These are phyloP conservation scores for Ceriops decandra DNA, from an alignment of 345 rosid species.

Conservation along the genomic window DNA sequence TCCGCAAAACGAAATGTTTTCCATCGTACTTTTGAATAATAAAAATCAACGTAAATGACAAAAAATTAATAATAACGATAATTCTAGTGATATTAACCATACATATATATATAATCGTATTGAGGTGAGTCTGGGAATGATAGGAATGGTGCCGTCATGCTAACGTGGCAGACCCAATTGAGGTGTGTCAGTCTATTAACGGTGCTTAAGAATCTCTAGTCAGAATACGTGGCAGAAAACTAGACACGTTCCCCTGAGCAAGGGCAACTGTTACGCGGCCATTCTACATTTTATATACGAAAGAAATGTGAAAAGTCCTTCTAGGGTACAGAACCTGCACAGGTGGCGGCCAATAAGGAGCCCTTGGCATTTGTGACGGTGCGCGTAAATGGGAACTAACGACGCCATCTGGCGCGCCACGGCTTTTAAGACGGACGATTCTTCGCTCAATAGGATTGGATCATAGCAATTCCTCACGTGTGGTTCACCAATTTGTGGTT, in stretches of 20 bases:
- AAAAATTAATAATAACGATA: too few relatives aligned
- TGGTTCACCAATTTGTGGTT: conserved; percentile 29
- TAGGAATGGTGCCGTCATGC: conserved; percentile 6
- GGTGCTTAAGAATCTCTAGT: background rate
- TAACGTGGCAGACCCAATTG: background rate
- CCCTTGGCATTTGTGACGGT: conserved; percentile 7
- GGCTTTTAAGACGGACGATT: background rate
- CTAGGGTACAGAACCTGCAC: background rate
- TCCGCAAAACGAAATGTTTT: too few relatives aligned
- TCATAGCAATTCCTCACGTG: background rate
- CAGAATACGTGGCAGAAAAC: background rate
- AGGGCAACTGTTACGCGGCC: conserved; percentile 10
- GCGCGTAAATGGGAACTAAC: background rate
- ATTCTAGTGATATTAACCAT: too few relatives aligned
- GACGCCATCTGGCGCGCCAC: background rate
- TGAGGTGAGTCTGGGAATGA: too few relatives aligned
- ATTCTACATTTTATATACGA: background rate
- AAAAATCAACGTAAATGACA: too few relatives aligned
- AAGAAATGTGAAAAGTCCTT: background rate
- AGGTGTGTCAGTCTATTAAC: background rate
- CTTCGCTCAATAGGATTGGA: too few relatives aligned
- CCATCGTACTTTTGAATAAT: too few relatives aligned
- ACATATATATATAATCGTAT: too few relatives aligned
- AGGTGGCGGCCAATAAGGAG: conserved; percentile 10
- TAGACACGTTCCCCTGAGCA: background rate